Conservation (phyloP, 2,329 filamentous ascomycete genomes). For the Botryotinia calthae region DNA sequence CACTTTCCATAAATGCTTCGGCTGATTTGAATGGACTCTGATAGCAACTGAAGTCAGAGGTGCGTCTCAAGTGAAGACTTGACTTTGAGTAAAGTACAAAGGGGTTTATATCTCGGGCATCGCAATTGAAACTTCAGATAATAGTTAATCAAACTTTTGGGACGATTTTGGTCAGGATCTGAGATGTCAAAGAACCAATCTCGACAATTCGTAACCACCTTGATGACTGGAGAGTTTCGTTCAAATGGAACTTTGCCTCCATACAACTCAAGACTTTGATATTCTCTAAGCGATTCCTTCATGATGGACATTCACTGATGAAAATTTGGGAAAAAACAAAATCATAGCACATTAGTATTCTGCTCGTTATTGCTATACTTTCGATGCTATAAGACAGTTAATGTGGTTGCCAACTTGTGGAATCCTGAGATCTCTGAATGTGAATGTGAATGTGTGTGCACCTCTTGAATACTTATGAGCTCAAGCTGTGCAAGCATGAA, state of each 20-base stretch:
- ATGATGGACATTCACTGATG: background rate
- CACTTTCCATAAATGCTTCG: background rate
- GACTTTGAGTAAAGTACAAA: background rate
- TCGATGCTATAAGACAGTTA: background rate
- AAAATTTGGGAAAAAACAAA: background rate
- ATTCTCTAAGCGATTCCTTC: fast-evolving
- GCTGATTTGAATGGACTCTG: background rate
- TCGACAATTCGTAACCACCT: background rate
- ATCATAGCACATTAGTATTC: background rate
- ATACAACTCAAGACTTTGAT: background rate
- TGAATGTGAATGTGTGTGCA: background rate
- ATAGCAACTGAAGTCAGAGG: background rate
- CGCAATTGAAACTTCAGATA: background rate
- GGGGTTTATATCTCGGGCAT: background rate
- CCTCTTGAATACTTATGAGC: background rate
- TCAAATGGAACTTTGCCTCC: background rate
- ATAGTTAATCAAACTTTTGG: background rate
- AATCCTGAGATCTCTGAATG: background rate
- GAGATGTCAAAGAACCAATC: background rate
- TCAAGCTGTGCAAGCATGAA: background rate
- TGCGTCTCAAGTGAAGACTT: background rate
- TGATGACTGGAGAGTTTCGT: background rate
- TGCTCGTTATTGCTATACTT: background rate
- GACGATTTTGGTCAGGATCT: background rate
- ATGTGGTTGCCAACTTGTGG: background rate